Base-by-base conservation (phyloP, 140 eudicot species). In the Cichorium intybus region DNA sequence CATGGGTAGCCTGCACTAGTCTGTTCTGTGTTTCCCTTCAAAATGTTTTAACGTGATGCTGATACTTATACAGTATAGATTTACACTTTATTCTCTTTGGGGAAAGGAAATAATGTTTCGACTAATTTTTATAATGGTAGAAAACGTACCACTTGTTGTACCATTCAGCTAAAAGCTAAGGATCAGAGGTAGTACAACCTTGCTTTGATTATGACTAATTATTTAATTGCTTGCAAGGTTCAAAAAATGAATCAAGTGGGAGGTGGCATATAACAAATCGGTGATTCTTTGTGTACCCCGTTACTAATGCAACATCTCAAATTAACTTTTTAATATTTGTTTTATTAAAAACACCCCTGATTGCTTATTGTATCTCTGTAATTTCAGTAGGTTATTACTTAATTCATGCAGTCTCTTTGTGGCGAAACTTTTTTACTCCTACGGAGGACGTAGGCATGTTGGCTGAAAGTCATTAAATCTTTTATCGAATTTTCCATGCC, bases 81-180 rank as follows among this genome's bases (percentile, higher is more conserved):
- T 67, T 6, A 8, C 49, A 27, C 73, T 68, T 68, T 68, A 56
- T 41, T 68, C 41, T 57, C 65, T 68, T 49, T 43, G 17, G 15
- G 53, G 53, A 27, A 55, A 6, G 9, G 28, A 31, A 68, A 22
- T 34, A 41, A 26, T 68, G 64, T 26, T 53, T 12, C 39, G 54
- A 37, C 27, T 24, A 29, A 68, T 10, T 69, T 56, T 56, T 69
- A 18, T 56, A 69, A 18, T 69, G 12, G 18, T 4, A 41, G 35
- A 45, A 43, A 23, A 69, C 35, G 49, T 57, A 56, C 74, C 66
- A 69, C 66, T 69, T 69, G 74, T 27, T 64, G 56, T 57, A 57
- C 66, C 45, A 45, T 29, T 28, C 18, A 16, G 56, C 57, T 41
- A 56, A 68, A 68, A 56, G 74, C 8, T 33, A 49, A 22, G 62